Evolutionary conservation across 495 filamentous ascomycete genomes (phyloP).

Genomic region (Annulohypoxylon stygium): DNA sequence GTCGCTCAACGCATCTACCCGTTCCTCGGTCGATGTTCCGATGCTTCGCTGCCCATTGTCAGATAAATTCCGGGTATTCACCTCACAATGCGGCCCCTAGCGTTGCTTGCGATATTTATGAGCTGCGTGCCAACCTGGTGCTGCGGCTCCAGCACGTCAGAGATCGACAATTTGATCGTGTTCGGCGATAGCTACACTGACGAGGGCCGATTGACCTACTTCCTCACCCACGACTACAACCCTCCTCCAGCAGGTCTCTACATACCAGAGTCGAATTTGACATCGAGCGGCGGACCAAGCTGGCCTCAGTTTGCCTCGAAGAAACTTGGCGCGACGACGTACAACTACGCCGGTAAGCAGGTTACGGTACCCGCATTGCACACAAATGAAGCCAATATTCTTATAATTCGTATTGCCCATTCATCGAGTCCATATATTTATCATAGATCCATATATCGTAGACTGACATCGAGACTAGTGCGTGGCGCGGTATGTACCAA

Average conservation of each 20-base stretch:
- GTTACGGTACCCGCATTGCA: neutral
- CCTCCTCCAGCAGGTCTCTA: conserved; percentile 71
- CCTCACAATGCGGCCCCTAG: conserved; percentile 27
- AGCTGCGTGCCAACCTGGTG: conserved; percentile 16
- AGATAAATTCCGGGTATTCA: neutral
- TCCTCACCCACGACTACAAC: conserved; percentile 66
- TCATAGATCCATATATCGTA: neutral
- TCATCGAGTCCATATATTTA: neutral
- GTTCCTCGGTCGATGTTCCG: conserved; percentile 10
- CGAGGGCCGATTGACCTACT: conserved; percentile 73
- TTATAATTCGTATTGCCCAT: neutral
- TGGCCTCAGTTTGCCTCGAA: conserved; percentile 74
- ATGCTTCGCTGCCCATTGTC: conserved; percentile 27
- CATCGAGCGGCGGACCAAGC: conserved; percentile 72
- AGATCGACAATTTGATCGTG: conserved; percentile 22
- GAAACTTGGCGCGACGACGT: conserved; percentile 68
- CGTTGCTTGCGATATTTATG: conserved; percentile 25
- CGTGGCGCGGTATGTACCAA: conserved; percentile 78
- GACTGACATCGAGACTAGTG: conserved; percentile 51
- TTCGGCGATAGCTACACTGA: conserved; percentile 86
- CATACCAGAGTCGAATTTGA: conserved; percentile 58
- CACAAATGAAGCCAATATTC: neutral
- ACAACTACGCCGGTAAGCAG: conserved; percentile 72
- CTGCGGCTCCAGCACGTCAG: conserved; percentile 23
- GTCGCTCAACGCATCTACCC: conserved; percentile 1